Conservation (phyloP, 139 green algal species). For the Eudorina sp. region DNA sequence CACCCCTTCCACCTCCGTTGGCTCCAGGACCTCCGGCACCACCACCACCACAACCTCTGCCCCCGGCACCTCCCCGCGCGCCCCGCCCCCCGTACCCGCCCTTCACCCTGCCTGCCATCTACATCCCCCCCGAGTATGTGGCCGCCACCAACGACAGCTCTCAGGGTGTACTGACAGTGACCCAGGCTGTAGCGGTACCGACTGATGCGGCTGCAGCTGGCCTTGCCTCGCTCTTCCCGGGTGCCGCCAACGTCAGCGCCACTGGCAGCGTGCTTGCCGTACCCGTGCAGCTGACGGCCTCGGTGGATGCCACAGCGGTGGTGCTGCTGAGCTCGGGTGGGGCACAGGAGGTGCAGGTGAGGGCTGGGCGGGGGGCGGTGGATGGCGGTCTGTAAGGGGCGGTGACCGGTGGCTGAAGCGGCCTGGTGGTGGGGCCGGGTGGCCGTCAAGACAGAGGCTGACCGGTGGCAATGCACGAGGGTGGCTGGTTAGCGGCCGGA, state of each 20-base stretch:
- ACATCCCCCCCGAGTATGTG: background rate
- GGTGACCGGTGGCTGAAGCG: too few relatives aligned
- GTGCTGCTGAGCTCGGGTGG: background rate
- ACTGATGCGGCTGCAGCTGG: background rate
- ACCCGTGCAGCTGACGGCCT: background rate
- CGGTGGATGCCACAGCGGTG: background rate
- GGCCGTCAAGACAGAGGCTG: too few relatives aligned
- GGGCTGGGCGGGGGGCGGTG: too few relatives aligned
- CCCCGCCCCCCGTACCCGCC: background rate
- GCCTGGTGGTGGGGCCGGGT: too few relatives aligned
- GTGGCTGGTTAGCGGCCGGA: too few relatives aligned
- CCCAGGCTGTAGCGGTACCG: background rate
- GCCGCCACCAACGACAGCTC: background rate
- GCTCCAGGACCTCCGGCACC: too few relatives aligned
- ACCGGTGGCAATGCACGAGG: too few relatives aligned
- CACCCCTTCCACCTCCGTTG: too few relatives aligned
- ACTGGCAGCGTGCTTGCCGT: background rate
- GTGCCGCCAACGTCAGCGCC: background rate
- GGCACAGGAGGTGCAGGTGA: background rate
- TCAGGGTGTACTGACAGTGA: background rate
- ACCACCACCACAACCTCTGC: too few relatives aligned
- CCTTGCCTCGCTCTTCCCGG: background rate
- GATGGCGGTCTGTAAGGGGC: too few relatives aligned
- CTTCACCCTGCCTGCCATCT: background rate
- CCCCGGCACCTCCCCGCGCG: too few relatives aligned